Conservation (phyloP, 2,329 filamentous ascomycete species). For the Ophiostoma quercus region DNA sequence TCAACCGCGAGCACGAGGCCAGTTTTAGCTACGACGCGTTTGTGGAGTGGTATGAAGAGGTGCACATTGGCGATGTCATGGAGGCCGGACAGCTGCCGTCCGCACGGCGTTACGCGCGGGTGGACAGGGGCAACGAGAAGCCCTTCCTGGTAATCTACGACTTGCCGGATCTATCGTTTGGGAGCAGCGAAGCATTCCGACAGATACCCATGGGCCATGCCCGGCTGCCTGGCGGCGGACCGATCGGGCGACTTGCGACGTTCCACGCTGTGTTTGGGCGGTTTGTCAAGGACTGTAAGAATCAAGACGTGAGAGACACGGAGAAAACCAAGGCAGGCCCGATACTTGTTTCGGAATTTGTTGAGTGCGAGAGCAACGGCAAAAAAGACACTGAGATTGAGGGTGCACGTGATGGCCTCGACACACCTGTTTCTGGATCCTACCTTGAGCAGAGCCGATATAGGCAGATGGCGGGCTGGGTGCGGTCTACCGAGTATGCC, state of each 20-base stretch:
- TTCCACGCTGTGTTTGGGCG: slow-evolving; percentile 13
- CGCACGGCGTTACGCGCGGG: slow-evolving; percentile 26
- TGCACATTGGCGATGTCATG: slow-evolving; percentile 29
- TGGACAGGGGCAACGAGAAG: background rate
- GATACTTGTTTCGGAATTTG: background rate
- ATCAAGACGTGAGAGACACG: background rate
- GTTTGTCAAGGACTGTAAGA: background rate
- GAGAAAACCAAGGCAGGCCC: background rate
- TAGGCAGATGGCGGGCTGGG: slow-evolving; percentile 7
- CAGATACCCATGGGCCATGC: slow-evolving; percentile 24
- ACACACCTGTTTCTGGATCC: slow-evolving; percentile 8
- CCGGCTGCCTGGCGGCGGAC: slow-evolving; percentile 26
- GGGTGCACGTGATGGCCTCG: background rate
- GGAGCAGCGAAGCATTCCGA: slow-evolving; percentile 21
- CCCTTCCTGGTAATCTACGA: slow-evolving; percentile 27
- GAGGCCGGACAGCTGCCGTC: slow-evolving; percentile 26
- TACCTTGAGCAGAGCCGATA: slow-evolving; percentile 8
- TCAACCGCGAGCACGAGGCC: background rate
- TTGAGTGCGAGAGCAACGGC: background rate
- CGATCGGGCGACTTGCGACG: slow-evolving; percentile 23
- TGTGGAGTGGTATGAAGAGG: slow-evolving; percentile 27
- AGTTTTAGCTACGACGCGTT: slow-evolving; percentile 23
- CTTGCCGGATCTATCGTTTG: slow-evolving; percentile 15
- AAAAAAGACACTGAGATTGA: background rate
- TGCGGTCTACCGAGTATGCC: slow-evolving; percentile 11